Base-by-base conservation (phyloP, 352 stramenopile species). In the Phytophthora tubulina region DNA sequence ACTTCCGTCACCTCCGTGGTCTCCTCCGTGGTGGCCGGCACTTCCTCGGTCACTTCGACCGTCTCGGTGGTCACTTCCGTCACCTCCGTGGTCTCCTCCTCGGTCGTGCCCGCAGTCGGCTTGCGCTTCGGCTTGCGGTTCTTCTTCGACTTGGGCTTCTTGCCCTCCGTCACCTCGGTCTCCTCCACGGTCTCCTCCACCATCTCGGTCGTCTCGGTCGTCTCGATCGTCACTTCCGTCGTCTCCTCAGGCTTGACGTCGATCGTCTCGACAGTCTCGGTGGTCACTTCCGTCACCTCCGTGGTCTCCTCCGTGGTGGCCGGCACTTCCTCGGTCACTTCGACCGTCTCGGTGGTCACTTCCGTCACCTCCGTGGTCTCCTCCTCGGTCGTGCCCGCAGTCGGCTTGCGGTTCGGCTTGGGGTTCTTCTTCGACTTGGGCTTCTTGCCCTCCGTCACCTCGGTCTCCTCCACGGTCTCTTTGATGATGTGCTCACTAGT, bases 351-450 rank as follows among this genome's bases (percentile, higher is more conserved):
- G 9, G 57, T 62, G 38, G 42, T 48, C 35, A 62, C 41, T 49
- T 38, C 54, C 27, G 56, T 63, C 39, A 39, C 54, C 32, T 55
- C 57, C 41, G 30, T 55, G 6, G 57, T 64, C 44, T 64, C 44
- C 57, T 38, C 46, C 42, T 46, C 42, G 41, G 44, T 55, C 56
- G 45, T 45, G 44, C 10, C 44, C n/a, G 42, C 32, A 44, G 53
- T 61, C 53, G 55, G 55, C 44, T 53, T 44, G 38, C 50, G 55
- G 42, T 64, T 64, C 57, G 57, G 57, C 57, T 56, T 64, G 57
- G 45, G 57, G 57, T 64, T 9, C 57, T 57, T 65, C 57, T 65
- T 65, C 32, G 57, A 65, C 57, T 65, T 65, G 57, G 21, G 57
- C 57, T 65, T 65, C 57, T 65, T 56, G 57, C 57, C 57, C 57